A percentile compares a stretch with the other conserved stretches of the same genome.
These are phyloP conservation scores for Apiotrichum akiyoshidainum DNA, from an alignment of 1,284 basidiomycete genomes.

Conservation along the genomic window DNA sequence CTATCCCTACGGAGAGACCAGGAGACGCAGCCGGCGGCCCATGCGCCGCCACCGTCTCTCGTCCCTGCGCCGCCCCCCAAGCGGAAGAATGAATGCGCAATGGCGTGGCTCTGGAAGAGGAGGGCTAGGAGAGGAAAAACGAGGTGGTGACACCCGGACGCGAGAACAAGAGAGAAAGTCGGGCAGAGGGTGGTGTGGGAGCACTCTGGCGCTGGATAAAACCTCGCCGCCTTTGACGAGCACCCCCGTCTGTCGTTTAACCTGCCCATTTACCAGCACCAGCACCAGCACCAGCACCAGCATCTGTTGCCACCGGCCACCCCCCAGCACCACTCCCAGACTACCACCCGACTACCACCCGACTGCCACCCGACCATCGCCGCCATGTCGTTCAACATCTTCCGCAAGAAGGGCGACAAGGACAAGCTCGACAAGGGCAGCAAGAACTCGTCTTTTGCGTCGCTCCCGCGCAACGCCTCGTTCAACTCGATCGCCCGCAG, in stretches of 20 bases:
- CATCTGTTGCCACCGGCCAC: background rate
- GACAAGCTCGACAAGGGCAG: constrained; percentile 1
- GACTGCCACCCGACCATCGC: background rate
- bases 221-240: background rate
- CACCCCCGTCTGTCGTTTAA: background rate
- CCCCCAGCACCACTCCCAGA: background rate
- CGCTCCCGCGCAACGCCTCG: background rate
- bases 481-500: background rate
- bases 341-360: background rate
- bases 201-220: background rate
- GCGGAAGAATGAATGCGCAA: too few relatives aligned
- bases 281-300: background rate
- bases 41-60: too few relatives aligned
- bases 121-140: too few relatives aligned
- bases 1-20: too few relatives aligned
- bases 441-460: background rate
- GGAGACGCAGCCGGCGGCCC: too few relatives aligned
- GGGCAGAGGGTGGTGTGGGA: too few relatives aligned
- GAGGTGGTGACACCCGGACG: too few relatives aligned
- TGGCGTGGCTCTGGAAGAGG: too few relatives aligned
- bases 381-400: background rate
- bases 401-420: constrained; percentile 3
- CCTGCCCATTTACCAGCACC: background rate
- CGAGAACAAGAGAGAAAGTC: too few relatives aligned
- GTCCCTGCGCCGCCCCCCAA: too few relatives aligned